Percentiles rank a stretch among this genome's conserved stretches.
Evolutionary conservation across 352 stramenopile genomes (phyloP).

Genomic region (Stramenopiles sp.): DNA sequence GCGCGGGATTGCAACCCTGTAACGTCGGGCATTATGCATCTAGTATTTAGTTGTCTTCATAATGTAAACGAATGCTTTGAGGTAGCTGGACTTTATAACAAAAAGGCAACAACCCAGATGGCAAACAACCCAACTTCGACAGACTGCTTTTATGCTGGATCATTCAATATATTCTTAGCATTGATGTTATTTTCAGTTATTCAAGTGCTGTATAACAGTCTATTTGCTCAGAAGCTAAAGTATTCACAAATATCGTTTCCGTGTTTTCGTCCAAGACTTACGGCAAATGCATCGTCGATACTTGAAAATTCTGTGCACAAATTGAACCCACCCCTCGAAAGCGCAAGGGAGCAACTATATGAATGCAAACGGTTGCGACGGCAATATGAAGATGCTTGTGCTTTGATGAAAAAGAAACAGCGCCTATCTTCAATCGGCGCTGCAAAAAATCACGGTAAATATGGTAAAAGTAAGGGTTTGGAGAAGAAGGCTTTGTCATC

Average conservation of each 20-base stretch:
- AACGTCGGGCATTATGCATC: too few species aligned
- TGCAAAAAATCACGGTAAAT: neutral
- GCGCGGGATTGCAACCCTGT: too few species aligned
- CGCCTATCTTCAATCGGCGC: neutral
- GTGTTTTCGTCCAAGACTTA: constrained; percentile 7
- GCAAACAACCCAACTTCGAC: neutral
- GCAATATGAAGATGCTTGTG: neutral
- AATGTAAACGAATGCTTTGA: too few species aligned
- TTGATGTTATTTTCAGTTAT: neutral
- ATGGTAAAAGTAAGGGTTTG: neutral
- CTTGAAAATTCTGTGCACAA: neutral
- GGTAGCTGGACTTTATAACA: too few species aligned
- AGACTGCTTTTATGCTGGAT: neutral
- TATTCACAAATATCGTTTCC: neutral
- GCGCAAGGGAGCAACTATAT: constrained; percentile 2
- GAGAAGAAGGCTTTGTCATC: neutral
- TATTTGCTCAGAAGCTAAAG: neutral
- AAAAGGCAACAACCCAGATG: too few species aligned
- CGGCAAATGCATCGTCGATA: neutral
- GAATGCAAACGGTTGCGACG: neutral
- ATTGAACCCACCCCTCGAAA: neutral
- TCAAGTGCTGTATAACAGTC: neutral
- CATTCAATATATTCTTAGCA: neutral
- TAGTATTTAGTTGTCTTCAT: too few species aligned
- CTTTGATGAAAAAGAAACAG: neutral